Evolutionary conservation across 345 rosid genomes (phyloP), one percentile per base, ranked within the genome.

Genomic region (Eucalyptus sp.): DNA sequence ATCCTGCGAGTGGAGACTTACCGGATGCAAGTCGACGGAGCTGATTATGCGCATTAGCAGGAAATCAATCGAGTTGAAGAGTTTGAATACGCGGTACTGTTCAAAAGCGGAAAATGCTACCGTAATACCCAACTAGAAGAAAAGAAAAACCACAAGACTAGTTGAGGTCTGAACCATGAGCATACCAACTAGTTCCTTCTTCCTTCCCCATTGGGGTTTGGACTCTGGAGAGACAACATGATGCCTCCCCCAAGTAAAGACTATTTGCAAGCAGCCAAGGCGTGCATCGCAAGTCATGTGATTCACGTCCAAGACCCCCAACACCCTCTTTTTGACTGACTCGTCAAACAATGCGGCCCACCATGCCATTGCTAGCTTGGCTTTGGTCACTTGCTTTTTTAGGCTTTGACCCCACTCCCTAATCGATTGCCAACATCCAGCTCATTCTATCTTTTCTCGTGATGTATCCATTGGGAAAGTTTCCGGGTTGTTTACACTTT

Each of bases 261-360:
- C 52, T 86, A 41, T 37, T 29, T 7, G 58, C 58, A 52, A 11
- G 18, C 13, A 27, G 10, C 64, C 44, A 1, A 16, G 43, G 46
- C 46, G 66, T 12, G 29, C 60, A 43, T 46, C 87, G 13, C 66
- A 54, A 37, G 46, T 66, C 31, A 62, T 48, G 46, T 25, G 48
- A 20, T 16, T 87, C 68, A 24, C 27, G 33, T 62, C 88, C 60
- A 20, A 76, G 24, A 22, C 48, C 81, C 44, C 48, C 84, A 1
- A 41, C 84, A 41, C 15, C 48, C 6, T 14, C 43, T n/a, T 76
- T 89, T 91, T 85, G 87, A 87, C 56, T 20, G 14, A 8, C 68
- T 68, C 43, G 79, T 91, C 88, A 90, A 91, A 84, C 22, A 88
- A 56, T 87, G 91, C 89, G 54, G 87, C 89, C 89, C 51, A 66